Evolutionary conservation across 768 basidiomycete genomes (phyloP), one percentile per base, ranked within the genome.

Genomic region (Pisolithus tinctorius): DNA sequence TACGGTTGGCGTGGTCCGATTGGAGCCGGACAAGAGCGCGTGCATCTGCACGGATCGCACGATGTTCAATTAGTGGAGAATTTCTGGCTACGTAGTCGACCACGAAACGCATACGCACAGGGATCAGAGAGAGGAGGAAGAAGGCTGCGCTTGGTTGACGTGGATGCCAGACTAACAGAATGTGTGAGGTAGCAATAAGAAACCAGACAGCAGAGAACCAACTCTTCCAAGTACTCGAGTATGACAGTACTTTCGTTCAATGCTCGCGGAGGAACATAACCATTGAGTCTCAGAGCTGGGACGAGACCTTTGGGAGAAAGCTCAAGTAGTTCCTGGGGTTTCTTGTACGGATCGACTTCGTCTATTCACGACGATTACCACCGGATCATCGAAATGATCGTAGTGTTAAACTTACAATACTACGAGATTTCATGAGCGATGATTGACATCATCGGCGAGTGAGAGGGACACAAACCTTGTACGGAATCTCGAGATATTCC

Each of bases 231-330:
- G 60, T 77, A 93, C 42, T 88, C 86, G 52, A 90, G 63, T 53
- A 91, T 86, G 31, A 89, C 82, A 0, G 82, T 86, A 60, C 86
- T 88, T 63, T 92, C 90, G 63, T 90, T 86, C 11, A 91, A 67
- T 0, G 81, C 78, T 31, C 80, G 70, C 0, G 84, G 80, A 0
- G 82, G 83, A 45, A 62, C 63, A 53, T 72, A 79, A 3, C 67
- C 67, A 57, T 81, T 68, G 49, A 89, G 64, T 57, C 74, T 78
- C 27, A 88, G 59, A 0, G 76, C 87, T 0, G 89, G 88, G 1
- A 93, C 87, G 4, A 93, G 75, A 0, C 90, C 88, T 59, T 87
- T 88, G 1, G 89, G 88, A 14, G 88, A 90, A 16, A 89, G 72
- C 36, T 86, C 80, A n/a, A 93, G 73, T 17, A 93, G 77, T 30